Evolutionary conservation across 2,329 filamentous ascomycete genomes (phyloP).

Genomic region (Shiraia bambusicola): DNA sequence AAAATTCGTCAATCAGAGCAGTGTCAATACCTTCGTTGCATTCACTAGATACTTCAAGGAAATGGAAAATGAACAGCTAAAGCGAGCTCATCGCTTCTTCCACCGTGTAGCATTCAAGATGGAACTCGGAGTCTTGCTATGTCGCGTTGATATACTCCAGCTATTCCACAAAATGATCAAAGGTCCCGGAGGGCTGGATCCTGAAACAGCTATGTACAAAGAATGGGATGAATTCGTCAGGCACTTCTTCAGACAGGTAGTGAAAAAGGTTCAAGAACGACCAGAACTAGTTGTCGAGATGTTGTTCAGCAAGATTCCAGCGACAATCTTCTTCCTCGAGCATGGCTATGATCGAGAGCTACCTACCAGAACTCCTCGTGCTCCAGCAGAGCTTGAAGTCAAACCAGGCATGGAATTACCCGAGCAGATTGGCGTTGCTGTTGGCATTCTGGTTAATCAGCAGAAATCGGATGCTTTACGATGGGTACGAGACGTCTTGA

Average conservation of each 20-base stretch:
- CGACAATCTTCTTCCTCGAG: constrained; percentile 83
- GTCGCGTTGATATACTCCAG: constrained; percentile 85
- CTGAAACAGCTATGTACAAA: constrained; percentile 65
- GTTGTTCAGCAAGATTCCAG: constrained; percentile 88
- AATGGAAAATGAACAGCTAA: constrained; percentile 75
- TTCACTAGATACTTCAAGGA: constrained; percentile 82
- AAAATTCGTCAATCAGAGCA: constrained; percentile 79
- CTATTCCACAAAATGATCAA: constrained; percentile 91
- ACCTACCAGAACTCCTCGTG: constrained; percentile 62
- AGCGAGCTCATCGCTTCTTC: constrained; percentile 90
- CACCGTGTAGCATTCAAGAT: constrained; percentile 95
- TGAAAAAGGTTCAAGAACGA: constrained; percentile 81
- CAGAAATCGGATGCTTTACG: constrained; percentile 72
- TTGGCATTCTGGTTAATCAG: constrained; percentile 77
- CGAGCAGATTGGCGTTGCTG: constrained; percentile 75
- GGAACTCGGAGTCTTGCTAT: constrained; percentile 84
- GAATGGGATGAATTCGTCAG: constrained; percentile 91
- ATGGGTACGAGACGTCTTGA: constrained; percentile 77
- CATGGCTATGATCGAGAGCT: constrained; percentile 85
- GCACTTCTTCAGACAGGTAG: constrained; percentile 78
- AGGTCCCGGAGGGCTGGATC: constrained; percentile 75
- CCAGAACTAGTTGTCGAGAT: constrained; percentile 87
- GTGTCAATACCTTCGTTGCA: constrained; percentile 83
- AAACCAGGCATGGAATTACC: constrained; percentile 65
- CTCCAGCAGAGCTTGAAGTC: constrained; percentile 82